Evolutionary conservation across 768 basidiomycete species (phyloP), one percentile per base, ranked within the genome.

Genomic region (Phlebiopsis flavidoalba): DNA sequence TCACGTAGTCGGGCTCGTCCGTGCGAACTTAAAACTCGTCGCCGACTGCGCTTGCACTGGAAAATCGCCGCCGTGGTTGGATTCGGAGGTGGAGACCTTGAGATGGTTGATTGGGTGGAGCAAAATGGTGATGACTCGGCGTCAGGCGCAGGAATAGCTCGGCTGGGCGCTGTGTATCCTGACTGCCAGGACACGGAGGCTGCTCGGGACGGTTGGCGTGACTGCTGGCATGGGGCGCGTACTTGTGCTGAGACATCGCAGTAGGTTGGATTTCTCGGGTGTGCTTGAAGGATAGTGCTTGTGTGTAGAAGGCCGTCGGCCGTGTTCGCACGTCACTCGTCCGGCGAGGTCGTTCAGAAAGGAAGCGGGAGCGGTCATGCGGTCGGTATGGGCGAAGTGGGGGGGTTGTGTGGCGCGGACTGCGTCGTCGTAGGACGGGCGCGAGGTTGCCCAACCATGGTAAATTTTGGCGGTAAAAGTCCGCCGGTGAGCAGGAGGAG

Each of bases 1-100:
- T 84, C 68, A 89, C 87, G 74, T 88, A 91, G 77, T 89, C 87
- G 58, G 87, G 80, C 69, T 88, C 87, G 75, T 89, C n/a, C 85
- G 75, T 89, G n/a, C 85, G 26, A 83, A 83, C n/a, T n/a, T n/a
- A n/a, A n/a, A n/a, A n/a, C 59, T 89, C 84, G 59, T 78, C 80
- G 46, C 71, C 68, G 59, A 58, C 40, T 31, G 26, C 12, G 56
- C 45, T 58, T 60, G 73, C 71, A 58, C 56, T 40, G 60, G 56
- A 57, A n/a, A n/a, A 59, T 52, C 58, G 62, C 62, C 60, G 62
- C 62, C 60, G 64, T 64, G 56, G 65, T 61, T 58, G 54, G 52
- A 26, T 52, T 59, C 60, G 59, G 60, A 58, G n/a, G 58, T 56
- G 37, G 43, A n/a, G n/a, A 31, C 54, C 46, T 53, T 57, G 55